Conservation (phyloP, 805 yeast species). For the Maudiozyma serrabonitensis region DNA sequence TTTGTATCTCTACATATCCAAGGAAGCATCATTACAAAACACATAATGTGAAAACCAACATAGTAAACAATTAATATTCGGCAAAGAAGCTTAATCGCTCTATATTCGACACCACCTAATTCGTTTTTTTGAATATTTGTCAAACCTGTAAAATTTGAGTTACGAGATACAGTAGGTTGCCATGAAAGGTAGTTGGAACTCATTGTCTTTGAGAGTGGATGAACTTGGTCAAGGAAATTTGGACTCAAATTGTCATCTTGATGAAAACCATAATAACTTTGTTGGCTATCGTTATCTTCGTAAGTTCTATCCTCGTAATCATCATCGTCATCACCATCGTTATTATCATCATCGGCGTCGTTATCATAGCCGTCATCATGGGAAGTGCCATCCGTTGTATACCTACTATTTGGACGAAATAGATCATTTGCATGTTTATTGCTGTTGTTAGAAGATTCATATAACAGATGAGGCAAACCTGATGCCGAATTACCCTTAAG, state of each 20-base stretch:
- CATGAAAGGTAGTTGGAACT: constrained; percentile 72
- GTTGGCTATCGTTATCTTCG: constrained; percentile 3
- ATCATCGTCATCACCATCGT: neutral
- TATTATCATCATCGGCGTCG: constrained; percentile 7
- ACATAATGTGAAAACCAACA: constrained; percentile 62
- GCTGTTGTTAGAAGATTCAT: neutral
- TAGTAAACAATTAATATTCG: constrained; percentile 58
- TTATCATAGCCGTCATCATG: constrained; percentile 1
- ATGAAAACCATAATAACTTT: constrained; percentile 21
- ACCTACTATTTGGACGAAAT: neutral
- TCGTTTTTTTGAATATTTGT: constrained; percentile 84
- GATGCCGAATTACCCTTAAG: neutral
- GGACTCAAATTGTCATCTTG: constrained; percentile 14
- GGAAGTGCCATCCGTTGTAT: neutral
- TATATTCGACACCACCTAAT: constrained; percentile 93
- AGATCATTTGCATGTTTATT: neutral
- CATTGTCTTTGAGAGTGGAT: constrained; percentile 28
- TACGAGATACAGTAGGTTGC: constrained; percentile 86
- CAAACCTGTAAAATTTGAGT: constrained; percentile 79
- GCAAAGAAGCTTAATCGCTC: constrained; percentile 72
- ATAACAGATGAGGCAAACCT: neutral
- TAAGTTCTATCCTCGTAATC: neutral
- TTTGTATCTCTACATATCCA: constrained; percentile 42
- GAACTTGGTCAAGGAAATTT: constrained; percentile 4
- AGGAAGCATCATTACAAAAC: constrained; percentile 44